These are phyloP conservation scores for Bryoglossum gracile DNA, from an alignment of 495 filamentous ascomycete genomes.

Conservation along the genomic window DNA sequence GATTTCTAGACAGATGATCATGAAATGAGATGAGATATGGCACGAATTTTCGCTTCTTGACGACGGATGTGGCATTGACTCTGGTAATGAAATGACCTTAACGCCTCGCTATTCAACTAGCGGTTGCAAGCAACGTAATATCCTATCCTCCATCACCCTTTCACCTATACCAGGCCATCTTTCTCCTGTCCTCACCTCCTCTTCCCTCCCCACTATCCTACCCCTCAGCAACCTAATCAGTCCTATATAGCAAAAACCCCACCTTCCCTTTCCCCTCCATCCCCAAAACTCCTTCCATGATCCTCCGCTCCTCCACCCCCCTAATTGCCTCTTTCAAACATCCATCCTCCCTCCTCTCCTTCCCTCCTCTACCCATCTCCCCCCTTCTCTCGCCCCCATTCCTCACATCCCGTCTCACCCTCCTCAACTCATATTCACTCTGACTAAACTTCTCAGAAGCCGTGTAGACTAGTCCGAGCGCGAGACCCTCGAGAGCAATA, in stretches of 20 bases:
- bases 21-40: no score
- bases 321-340: slow-evolving; percentile 5
- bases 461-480: slow-evolving; percentile 12
- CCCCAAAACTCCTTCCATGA: slow-evolving; percentile 18
- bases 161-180: no score
- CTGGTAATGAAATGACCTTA: no score
- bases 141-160: no score
- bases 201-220: no score
- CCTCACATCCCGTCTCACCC: background rate
- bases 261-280: slow-evolving; percentile 9
- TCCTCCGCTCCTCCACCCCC: background rate
- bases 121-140: no score
- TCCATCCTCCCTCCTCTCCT: background rate
- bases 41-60: no score
- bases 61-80: no score
- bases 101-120: no score
- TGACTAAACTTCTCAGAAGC: background rate
- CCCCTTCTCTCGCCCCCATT: background rate
- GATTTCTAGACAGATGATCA: no score
- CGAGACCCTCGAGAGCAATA: slow-evolving; percentile 2
- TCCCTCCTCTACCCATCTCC: background rate
- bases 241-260: slow-evolving; percentile 17
- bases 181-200: no score
- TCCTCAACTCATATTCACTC: slow-evolving; percentile 1
- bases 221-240: no score